Evolutionary conservation across 257 asterid species (phyloP).

Genomic region (Ilex aquifolium): DNA sequence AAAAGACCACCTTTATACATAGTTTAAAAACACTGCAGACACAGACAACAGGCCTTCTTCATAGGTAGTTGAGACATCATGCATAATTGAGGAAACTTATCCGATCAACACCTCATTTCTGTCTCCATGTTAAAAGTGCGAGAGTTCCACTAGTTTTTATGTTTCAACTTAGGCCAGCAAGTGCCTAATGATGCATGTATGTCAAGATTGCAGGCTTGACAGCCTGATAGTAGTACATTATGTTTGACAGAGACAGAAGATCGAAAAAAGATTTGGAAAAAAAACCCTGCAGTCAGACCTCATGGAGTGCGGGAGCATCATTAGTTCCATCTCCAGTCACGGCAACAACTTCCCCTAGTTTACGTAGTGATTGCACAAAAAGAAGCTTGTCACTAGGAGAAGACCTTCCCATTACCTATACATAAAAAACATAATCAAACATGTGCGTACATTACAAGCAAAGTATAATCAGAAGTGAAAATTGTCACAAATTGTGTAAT

Average conservation of each 20-base stretch:
- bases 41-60: no score
- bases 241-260: background rate
- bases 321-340: constrained; percentile 98
- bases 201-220: background rate
- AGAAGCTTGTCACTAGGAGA: constrained; percentile 95
- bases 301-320: constrained; percentile 97
- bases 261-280: constrained; percentile 2
- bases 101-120: no score
- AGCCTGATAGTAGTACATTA: background rate
- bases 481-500: background rate
- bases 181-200: background rate
- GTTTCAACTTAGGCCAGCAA: no score
- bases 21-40: no score
- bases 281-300: constrained; percentile 39
- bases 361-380: constrained; percentile 85
- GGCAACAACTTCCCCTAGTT: constrained; percentile 86
- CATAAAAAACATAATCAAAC: constrained; percentile 5
- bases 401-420: constrained; percentile 90
- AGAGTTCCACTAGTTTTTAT: no score
- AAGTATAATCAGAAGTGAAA: no score
- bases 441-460: no score
- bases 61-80: no score
- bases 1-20: no score
- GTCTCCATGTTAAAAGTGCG: no score
- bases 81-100: no score